Base-by-base conservation (phyloP, 441 rosid genomes). In the Flueggea neowawraea region DNA sequence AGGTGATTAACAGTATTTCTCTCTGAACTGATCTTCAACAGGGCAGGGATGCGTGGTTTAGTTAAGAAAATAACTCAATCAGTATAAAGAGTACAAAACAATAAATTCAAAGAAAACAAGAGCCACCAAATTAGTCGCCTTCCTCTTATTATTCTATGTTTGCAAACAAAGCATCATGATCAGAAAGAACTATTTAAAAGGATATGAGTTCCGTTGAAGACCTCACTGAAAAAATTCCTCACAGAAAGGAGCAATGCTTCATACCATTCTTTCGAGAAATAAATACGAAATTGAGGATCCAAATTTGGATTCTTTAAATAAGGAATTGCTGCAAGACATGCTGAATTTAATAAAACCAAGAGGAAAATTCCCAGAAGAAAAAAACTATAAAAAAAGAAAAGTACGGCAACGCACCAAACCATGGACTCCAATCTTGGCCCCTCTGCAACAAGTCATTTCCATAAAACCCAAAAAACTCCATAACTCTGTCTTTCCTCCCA, bases 181-280 rank as follows among this genome's bases (percentile, higher is more conserved):
- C 12, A 28, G 4, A 10, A 60, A 41, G 60, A 57, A 47, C 44
- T 17, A 66, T 14, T 60, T 50, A 49, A 69, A 80, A 86, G 92
- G 89, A 84, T 86, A 86, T 86, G 89, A 78, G 80, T 75, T 52
- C 81, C 85, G 59, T 77, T 84, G 79, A 87, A 84, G 75, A 84
- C 63, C 82, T 75, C 86, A 13, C 83, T 82, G 74, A 87, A 82
- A 72, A 87, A 87, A 60, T 87, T 87, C 75, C 81, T 87, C 63
- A 84, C 64, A 55, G 90, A 75, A 54, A 87, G 78, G 48, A 70
- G 82, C 82, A 87, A 62, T 15, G 88, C 86, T 41, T 80, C 85
- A 45, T 64, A 74, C 93, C 93, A 87, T 60, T 87, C 88, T 77
- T 84, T 87, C 2, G 93, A 75, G 71, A 87, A 87, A 60, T 77